A percentile compares a stretch with the other conserved stretches of the same genome.
Conservation (phyloP, 176 grass and related monocot species). For the Oryza punctata region DNA sequence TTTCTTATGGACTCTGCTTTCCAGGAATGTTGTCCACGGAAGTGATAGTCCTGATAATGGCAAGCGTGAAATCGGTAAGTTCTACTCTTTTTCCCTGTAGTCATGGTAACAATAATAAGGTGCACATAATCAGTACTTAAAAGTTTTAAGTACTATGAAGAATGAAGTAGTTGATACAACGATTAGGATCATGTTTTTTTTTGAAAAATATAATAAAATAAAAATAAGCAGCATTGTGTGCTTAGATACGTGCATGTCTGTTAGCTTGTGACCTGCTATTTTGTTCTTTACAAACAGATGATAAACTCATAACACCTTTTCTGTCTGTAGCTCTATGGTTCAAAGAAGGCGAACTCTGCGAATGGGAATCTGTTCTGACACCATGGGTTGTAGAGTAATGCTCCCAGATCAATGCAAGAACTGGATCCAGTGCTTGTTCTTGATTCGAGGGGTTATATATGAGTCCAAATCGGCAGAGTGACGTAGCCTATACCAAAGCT, state of each 20-base stretch:
- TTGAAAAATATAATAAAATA: no score
- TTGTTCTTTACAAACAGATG: background rate
- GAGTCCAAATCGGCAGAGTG: background rate
- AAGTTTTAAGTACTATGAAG: background rate
- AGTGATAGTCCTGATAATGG: constrained; percentile 96
- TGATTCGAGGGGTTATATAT: constrained; percentile 11
- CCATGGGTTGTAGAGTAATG: constrained; percentile 77
- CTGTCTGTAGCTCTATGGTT: constrained; percentile 77
- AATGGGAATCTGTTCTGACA: constrained; percentile 77
- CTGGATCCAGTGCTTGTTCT: background rate
- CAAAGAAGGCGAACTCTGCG: constrained; percentile 71
- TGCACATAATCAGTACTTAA: background rate
- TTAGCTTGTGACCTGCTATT: constrained; percentile 1
- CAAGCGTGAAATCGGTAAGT: constrained; percentile 79
- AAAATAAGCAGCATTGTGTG: background rate
- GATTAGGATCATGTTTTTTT: background rate
- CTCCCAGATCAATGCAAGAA: background rate
- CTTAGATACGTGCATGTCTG: background rate
- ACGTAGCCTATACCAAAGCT: background rate
- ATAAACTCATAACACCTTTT: background rate
- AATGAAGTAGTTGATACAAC: background rate
- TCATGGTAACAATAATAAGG: background rate
- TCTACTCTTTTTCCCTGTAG: background rate
- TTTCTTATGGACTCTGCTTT: constrained; percentile 31
- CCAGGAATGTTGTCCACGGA: constrained; percentile 96